Evolutionary conservation across 495 filamentous ascomycete species (phyloP).

Genomic region (Annulohypoxylon moriforme): DNA sequence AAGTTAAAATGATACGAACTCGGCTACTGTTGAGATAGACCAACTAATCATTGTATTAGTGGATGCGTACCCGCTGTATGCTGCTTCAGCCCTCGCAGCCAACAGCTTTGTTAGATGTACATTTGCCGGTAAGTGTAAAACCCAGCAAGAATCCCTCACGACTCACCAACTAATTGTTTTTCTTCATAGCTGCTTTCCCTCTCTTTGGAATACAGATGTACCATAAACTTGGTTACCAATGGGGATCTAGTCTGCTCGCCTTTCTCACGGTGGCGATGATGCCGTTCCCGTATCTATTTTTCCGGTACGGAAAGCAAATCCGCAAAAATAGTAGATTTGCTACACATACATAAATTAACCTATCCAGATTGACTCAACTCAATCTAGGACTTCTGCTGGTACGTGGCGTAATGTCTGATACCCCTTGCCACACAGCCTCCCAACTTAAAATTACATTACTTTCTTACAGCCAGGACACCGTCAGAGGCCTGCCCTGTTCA

Average conservation of each 20-base stretch:
- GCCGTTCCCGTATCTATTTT: conserved; percentile 79
- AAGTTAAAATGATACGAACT: conserved; percentile 35
- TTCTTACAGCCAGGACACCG: neutral
- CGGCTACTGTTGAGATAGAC: neutral
- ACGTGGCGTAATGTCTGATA: conserved; percentile 4
- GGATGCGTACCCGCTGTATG: conserved; percentile 90
- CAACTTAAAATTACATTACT: neutral
- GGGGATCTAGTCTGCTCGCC: conserved; percentile 75
- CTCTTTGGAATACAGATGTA: conserved; percentile 70
- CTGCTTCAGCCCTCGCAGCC: conserved; percentile 86
- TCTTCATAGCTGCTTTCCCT: conserved; percentile 60
- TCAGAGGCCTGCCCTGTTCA: neutral
- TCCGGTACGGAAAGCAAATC: conserved; percentile 68
- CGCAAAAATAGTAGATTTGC: conserved; percentile 63
- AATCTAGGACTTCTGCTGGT: neutral
- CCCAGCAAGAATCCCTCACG: neutral
- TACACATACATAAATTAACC: conserved; percentile 10
- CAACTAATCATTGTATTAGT: conserved; percentile 62
- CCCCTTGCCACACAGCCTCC: neutral
- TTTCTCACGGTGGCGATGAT: conserved; percentile 76
- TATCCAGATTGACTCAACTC: neutral
- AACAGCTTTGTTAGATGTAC: conserved; percentile 85
- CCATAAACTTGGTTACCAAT: conserved; percentile 73
- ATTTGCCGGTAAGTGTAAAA: conserved; percentile 79
- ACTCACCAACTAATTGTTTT: conserved; percentile 38